These are phyloP conservation scores for Exidia glandulosa DNA, from an alignment of 768 basidiomycete genomes.

Conservation along the genomic window DNA sequence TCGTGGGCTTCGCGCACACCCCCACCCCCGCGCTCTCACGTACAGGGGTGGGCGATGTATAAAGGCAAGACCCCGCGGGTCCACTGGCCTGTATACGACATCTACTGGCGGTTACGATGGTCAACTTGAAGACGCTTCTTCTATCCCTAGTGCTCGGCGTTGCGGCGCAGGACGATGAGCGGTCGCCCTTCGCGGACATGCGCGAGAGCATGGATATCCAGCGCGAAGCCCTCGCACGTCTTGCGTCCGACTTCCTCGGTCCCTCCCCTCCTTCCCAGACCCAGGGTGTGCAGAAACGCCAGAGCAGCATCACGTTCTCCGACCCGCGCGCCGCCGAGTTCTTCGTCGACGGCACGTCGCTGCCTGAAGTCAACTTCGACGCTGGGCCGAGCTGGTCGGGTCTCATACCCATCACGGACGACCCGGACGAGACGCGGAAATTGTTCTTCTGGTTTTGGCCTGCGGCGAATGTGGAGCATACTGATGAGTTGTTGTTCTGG, in stretches of 20 bases:
- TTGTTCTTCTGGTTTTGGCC: conserved; percentile 22
- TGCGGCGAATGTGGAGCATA: conserved; percentile 19
- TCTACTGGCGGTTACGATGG: too few relatives aligned
- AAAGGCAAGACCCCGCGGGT: too few relatives aligned
- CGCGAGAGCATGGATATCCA: conserved; percentile 35
- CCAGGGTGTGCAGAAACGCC: not conserved
- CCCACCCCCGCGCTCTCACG: too few relatives aligned
- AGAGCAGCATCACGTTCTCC: conserved; percentile 6
- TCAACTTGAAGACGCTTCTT: too few relatives aligned
- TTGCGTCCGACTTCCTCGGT: conserved; percentile 26
- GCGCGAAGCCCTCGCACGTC: conserved; percentile 31
- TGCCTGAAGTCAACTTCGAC: conserved; percentile 22
- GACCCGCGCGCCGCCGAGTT: conserved; percentile 25
- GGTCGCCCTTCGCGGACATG: conserved; percentile 16
- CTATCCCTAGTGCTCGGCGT: too few relatives aligned
- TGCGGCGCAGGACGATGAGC: too few relatives aligned
- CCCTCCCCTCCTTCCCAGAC: conserved; percentile 12
- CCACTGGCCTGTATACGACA: too few relatives aligned
- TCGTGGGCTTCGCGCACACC: too few relatives aligned
- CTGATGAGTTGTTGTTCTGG: conserved; percentile 21
- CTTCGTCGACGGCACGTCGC: conserved; percentile 32
- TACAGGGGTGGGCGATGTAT: too few relatives aligned
- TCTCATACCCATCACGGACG: conserved; percentile 20
- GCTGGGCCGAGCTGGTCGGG: conserved; percentile 22
- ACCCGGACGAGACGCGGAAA: conserved; percentile 36